Base-by-base conservation (phyloP, 495 filamentous ascomycete genomes). In the Aspergillus nanangensis region DNA sequence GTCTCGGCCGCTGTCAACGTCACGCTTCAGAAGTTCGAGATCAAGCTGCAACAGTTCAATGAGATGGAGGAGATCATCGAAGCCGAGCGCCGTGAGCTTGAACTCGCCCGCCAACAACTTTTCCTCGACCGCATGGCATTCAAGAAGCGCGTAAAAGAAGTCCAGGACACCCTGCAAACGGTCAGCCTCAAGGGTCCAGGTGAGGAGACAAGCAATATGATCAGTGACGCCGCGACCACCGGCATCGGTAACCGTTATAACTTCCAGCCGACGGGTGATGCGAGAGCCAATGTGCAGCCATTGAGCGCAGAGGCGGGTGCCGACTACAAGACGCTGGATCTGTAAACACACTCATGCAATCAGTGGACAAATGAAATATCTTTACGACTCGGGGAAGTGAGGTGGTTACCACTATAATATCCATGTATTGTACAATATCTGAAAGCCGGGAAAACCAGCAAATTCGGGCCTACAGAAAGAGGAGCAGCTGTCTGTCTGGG, bases 11-110 rank as follows among this genome's bases (percentile, higher is more conserved):
- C 89, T 0, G 86, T 95, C 43, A 95, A 95, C 61, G 71, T 88
- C 13, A 89, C 84, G 14, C 75, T 96, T 22, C 79, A 88, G 56
- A 91, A 91, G 63, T 78, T 90, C 59, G 85, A 91, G 57, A 71
- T 90, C 44, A 91, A 91, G 71, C 73, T 93, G 40, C 80, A 86
- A 55, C 95, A 96, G 60, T 98, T 98, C 74, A 85, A 87, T 54
- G 94, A 97, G 68, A 88, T 98, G 78, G 93, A 98, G 58, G 73
- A 83, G 38, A 83, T 95, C 44, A 74, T 96, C 40, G 86, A 95
- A 53, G 87, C 90, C 3, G 94, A 98, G 68, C 83, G 91, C 40
- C 80, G 90, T 31, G 94, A 98, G 62, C 75, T 98, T 2, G 93
- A 97, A 66, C 77, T 90, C 39, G 86, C 85, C 3, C 80, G 93